Conservation (phyloP, 371 early-diverging fungal species). For the Apophysomyces trapeziformis region DNA sequence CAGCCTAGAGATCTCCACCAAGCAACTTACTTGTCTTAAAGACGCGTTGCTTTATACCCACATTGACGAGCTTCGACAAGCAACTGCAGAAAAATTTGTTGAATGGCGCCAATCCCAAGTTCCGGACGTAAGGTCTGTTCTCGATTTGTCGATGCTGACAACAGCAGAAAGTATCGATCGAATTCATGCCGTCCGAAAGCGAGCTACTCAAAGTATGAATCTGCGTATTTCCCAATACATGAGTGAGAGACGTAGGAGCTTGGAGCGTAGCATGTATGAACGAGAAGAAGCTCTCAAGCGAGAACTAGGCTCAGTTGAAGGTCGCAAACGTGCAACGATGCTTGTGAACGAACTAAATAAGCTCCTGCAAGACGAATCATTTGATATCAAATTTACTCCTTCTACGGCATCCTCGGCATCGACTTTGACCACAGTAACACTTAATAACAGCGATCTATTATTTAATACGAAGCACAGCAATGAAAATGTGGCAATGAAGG, state of each 20-base stretch:
- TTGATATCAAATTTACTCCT: not conserved
- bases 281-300: constrained; percentile 18
- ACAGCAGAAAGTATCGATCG: constrained; percentile 28
- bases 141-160: constrained; percentile 18
- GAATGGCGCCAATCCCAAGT: constrained; percentile 51
- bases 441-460: not conserved
- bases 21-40: constrained; percentile 31
- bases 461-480: not conserved
- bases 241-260: constrained; percentile 27
- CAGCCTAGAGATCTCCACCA: constrained; percentile 12
- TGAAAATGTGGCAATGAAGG: not conserved
- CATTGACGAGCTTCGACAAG: constrained; percentile 52
- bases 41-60: constrained; percentile 50
- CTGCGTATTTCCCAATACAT: constrained; percentile 31
- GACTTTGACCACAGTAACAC: not conserved
- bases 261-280: constrained; percentile 23
- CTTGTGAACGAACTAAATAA: constrained; percentile 18
- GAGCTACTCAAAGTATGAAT: constrained; percentile 25
- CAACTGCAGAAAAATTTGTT: constrained; percentile 60
- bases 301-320: constrained; percentile 20
- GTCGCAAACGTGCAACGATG: constrained; percentile 21
- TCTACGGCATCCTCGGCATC: not conserved
- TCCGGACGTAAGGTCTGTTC: not conserved
- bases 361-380: constrained; percentile 20
- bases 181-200: constrained; percentile 21